A percentile compares a stretch with the other conserved stretches of the same genome.
Conservation (phyloP, 441 rosid genomes). For the Raphanus hybrid region DNA sequence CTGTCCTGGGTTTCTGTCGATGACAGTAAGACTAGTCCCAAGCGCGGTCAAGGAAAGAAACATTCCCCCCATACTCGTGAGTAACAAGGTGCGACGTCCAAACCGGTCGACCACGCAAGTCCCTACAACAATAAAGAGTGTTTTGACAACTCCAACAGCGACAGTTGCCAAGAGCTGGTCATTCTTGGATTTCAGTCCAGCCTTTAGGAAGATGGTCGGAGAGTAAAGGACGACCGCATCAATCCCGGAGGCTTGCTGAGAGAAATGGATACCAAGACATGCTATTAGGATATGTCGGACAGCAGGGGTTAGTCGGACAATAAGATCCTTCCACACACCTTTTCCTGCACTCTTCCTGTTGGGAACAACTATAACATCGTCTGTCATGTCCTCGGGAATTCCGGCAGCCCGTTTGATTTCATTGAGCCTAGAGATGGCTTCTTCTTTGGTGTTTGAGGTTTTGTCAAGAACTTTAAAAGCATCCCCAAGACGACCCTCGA, state of each 20-base stretch:
- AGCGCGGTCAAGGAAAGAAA: slow-evolving; percentile 49
- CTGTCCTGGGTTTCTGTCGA: slow-evolving; percentile 48
- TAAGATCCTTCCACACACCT: slow-evolving; percentile 73
- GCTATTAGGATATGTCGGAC: slow-evolving; percentile 68
- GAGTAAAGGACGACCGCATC: slow-evolving; percentile 61
- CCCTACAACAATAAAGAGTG: slow-evolving; percentile 65
- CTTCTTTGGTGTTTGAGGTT: slow-evolving; percentile 65
- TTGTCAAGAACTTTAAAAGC: slow-evolving; percentile 69
- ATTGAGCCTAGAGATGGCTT: slow-evolving; percentile 53
- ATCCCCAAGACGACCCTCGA: slow-evolving; percentile 78
- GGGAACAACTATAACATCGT: slow-evolving; percentile 53
- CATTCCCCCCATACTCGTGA: slow-evolving; percentile 70
- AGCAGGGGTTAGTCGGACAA: slow-evolving; percentile 60
- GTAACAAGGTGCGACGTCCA: slow-evolving; percentile 77
- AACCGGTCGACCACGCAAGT: slow-evolving; percentile 65
- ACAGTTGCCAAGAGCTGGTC: slow-evolving; percentile 65
- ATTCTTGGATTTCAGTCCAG: slow-evolving; percentile 58
- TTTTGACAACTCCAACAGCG: slow-evolving; percentile 75
- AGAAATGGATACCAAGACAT: slow-evolving; percentile 71
- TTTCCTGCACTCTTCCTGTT: slow-evolving; percentile 46
- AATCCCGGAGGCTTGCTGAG: slow-evolving; percentile 66
- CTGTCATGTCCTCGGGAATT: slow-evolving; percentile 60
- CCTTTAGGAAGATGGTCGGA: slow-evolving; percentile 65
- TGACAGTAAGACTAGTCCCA: slow-evolving; percentile 53
- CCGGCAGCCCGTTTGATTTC: slow-evolving; percentile 75